Evolutionary conservation across 495 filamentous ascomycete species (phyloP).

Genomic region (Neohortaea acidophila): DNA sequence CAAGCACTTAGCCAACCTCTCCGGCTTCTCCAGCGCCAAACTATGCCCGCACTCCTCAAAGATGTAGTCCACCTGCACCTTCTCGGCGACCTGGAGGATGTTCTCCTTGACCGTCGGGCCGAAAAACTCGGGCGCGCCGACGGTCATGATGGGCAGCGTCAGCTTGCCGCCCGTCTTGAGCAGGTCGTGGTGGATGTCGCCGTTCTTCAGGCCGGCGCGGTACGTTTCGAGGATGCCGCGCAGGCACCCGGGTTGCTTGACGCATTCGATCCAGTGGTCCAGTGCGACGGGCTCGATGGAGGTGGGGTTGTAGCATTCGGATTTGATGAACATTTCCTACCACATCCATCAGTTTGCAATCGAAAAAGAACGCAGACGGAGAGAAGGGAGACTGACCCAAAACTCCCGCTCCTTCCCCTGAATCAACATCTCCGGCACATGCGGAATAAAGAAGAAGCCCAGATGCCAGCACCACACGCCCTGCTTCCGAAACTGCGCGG

Average conservation of each 20-base stretch:
- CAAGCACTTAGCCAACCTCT: slow-evolving; percentile 5
- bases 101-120: slow-evolving; percentile 7
- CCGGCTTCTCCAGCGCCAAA: slow-evolving; percentile 8
- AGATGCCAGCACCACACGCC: slow-evolving; percentile 14
- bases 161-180: slow-evolving; percentile 6
- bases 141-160: slow-evolving; percentile 9
- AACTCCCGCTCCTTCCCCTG: slow-evolving; percentile 8
- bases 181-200: slow-evolving; percentile 1
- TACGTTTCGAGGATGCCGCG: slow-evolving; percentile 10
- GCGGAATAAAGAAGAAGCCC: slow-evolving; percentile 9
- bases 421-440: slow-evolving; percentile 13
- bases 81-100: slow-evolving; percentile 2
- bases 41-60: slow-evolving; percentile 12
- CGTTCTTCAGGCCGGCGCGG: slow-evolving; percentile 6
- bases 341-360: background rate
- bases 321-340: slow-evolving; percentile 10
- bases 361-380: no score
- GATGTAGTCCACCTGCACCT: slow-evolving; percentile 1
- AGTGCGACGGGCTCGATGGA: slow-evolving; percentile 4
- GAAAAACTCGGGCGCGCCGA: slow-evolving; percentile 12
- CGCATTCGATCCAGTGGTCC: slow-evolving; percentile 13
- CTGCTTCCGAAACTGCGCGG: slow-evolving; percentile 4
- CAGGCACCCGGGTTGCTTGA: slow-evolving; percentile 8
- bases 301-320: slow-evolving; percentile 11
- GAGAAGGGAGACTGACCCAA: slow-evolving; percentile 1